Percentiles rank a stretch among this genome's conserved stretches.
Evolutionary conservation across 805 yeast species (phyloP).

Genomic region (Starmerella sp.): DNA sequence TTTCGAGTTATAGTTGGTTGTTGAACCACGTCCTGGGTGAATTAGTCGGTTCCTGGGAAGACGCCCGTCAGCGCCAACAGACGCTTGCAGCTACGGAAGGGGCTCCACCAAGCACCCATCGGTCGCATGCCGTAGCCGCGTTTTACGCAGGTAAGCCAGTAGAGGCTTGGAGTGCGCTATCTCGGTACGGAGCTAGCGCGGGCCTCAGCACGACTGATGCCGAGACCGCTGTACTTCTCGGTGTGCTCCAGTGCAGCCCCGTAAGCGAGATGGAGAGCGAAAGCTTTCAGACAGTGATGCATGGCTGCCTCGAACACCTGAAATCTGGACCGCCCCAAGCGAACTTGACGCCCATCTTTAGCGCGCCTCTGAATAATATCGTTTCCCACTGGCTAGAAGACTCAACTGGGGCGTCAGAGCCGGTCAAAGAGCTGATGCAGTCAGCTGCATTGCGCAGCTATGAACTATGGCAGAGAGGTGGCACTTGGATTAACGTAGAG

Average conservation of each 20-base stretch:
- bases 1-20: not conserved
- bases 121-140: not conserved
- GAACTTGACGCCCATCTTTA: not conserved
- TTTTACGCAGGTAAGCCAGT: not conserved
- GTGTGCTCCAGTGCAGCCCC: not conserved
- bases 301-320: not conserved
- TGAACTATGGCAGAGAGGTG: not conserved
- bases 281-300: not conserved
- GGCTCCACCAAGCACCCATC: not conserved
- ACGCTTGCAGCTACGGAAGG: not conserved
- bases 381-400: not conserved
- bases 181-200: not conserved
- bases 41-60: not conserved
- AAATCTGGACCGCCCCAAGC: no score
- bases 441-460: not conserved
- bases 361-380: not conserved
- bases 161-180: not conserved
- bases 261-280: not conserved
- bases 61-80: not conserved
- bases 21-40: conserved; percentile 1
- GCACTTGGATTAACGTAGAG: not conserved
- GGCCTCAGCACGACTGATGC: not conserved
- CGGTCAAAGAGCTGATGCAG: not conserved
- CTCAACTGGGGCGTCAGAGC: not conserved
- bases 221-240: not conserved